Conservation (phyloP, 345 rosid species). For the Boechera retrofracta region DNA sequence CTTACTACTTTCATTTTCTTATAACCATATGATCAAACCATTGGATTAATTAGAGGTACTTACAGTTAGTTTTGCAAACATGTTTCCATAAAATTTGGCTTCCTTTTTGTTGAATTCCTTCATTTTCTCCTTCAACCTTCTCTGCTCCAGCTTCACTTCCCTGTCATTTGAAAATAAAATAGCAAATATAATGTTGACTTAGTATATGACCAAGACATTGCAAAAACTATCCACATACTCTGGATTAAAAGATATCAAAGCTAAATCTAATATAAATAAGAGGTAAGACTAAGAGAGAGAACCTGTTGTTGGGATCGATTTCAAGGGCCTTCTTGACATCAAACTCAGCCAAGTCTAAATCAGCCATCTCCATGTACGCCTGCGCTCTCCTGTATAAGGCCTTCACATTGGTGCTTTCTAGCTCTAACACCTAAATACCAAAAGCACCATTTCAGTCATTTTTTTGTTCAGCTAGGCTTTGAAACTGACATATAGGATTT, state of each 20-base stretch:
- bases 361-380: conserved; percentile 70
- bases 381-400: conserved; percentile 84
- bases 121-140: conserved; percentile 71
- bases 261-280: neutral
- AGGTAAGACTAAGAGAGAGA: conserved; percentile 7
- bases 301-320: conserved; percentile 83
- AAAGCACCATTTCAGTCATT: neutral
- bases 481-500: neutral
- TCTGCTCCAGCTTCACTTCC: conserved; percentile 89
- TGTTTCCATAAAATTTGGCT: conserved; percentile 81
- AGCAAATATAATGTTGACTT: neutral
- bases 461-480: neutral
- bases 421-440: conserved; percentile 62
- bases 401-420: conserved; percentile 71
- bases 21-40: conserved; percentile 25
- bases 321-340: conserved; percentile 86
- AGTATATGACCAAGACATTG: neutral
- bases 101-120: conserved; percentile 88
- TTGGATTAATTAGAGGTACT: conserved; percentile 34
- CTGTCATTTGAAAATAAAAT: conserved; percentile 41
- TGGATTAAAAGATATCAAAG: neutral
- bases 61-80: conserved; percentile 73
- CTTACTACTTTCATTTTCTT: neutral
- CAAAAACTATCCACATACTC: neutral
- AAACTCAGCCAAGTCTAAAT: conserved; percentile 80